phyloP scores from a whole-genome alignment of 75 land plant species.

The Pinus taeda region DNA sequence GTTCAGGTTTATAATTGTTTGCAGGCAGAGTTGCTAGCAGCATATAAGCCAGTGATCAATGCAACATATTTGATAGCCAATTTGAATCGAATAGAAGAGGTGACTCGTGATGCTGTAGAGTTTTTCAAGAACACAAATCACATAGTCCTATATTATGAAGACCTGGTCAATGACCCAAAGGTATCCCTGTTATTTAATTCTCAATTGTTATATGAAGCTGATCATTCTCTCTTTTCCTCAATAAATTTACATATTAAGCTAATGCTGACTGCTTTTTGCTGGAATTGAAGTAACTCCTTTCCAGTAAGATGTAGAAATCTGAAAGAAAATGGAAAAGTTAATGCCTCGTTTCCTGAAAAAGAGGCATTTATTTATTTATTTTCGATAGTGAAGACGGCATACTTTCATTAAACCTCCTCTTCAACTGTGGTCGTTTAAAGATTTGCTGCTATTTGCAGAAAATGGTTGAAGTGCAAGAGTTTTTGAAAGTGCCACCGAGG shows the following conservation, averaged over 20 bases:
- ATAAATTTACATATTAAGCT: neutral
- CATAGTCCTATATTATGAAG: slow-evolving; percentile 49
- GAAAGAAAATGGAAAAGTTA: too few species aligned
- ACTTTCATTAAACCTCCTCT: too few species aligned
- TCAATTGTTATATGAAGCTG: neutral
- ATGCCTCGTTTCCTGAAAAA: too few species aligned
- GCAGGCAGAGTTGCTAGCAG: slow-evolving; percentile 50
- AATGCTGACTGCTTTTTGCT: too few species aligned
- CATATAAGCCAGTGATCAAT: slow-evolving; percentile 44
- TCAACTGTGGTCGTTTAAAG: too few species aligned
- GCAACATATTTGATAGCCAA: slow-evolving; percentile 20
- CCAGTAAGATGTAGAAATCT: too few species aligned
- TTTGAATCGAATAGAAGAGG: slow-evolving; percentile 29
- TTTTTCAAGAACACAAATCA: slow-evolving; percentile 34
- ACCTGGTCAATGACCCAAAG: slow-evolving; percentile 16
- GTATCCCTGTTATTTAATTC: slow-evolving; percentile 3
- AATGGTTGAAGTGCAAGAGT: slow-evolving; percentile 41
- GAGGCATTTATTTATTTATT: too few species aligned
- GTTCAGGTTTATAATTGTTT: neutral
- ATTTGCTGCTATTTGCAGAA: slow-evolving; percentile 25
- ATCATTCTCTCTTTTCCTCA: neutral
- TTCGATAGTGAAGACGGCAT: too few species aligned
- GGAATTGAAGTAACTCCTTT: neutral
- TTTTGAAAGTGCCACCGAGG: slow-evolving; percentile 39
- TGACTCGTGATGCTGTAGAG: slow-evolving; percentile 19